Base-by-base conservation (phyloP, 2,329 filamentous ascomycete genomes). In the Venturia pyrina region DNA sequence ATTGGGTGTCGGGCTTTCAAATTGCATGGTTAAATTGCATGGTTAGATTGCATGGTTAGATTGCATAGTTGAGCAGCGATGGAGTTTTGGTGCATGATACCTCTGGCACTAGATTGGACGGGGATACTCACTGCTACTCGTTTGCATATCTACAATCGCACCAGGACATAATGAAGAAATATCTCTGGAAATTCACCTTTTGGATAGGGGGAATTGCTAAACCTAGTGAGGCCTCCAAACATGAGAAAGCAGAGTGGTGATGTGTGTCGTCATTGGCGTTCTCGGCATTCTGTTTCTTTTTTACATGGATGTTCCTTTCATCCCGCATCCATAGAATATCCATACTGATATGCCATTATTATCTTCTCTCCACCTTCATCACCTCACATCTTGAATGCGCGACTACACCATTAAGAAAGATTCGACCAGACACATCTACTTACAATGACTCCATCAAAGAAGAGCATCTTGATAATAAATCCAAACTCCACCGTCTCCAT, bases 401-500 rank as follows among this genome's bases (percentile, higher is more conserved):
- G 6, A 48, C 46, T 21, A 24, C 46, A 24, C 48, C 11, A 53
- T 53, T 53, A 10, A 37, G 3, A 7, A 13, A 59, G 5, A 59
- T 32, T 37, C 53, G 5, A 5, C 32, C 28, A 40, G 3, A 7
- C 19, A 59, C 28, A 37, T 59, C 6, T 19, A 10, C 32, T 15
- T 59, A 34, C 5, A 7, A 59, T 59, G 53, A 7, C 60, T 28
- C 24, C 37, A 3, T 24, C 44, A 34, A 48, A 53, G 24, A 46
- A 53, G 32, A 43, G 50, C 40, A 85, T 93, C 68, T 81, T 93
- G 50, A 79, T 93, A 68, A 82, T 93, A 71, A 93, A 95, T 72
- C 90, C 90, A 43, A 95, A 95, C 77, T 91, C 89, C 2, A 91
- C 87, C 0, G 71, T 78, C 66, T 78, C 81, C 65, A 93, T 93